Evolutionary conservation across 2,329 filamentous ascomycete species (phyloP), one percentile per base, ranked within the genome.

Genomic region (Hansfordia pulvinata): DNA sequence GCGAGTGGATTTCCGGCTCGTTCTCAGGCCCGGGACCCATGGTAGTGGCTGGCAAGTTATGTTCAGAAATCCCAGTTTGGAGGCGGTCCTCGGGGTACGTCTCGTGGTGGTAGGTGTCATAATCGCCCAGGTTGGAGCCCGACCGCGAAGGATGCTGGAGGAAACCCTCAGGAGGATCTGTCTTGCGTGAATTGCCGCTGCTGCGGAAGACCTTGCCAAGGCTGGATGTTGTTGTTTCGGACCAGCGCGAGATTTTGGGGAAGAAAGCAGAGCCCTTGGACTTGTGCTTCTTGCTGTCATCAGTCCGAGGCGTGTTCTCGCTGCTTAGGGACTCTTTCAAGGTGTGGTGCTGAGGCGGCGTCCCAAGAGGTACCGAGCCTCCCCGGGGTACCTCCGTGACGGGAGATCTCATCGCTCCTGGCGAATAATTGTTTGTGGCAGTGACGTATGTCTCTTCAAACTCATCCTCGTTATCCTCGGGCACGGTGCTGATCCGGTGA

Each of bases 221-320:
- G 33, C 84, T 93, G 1, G 85, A 93, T 4, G 86, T 71, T 0
- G 90, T 98, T 3, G 88, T 96, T 56, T 92, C 90, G 0, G 88
- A 96, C 90, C 90, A 98, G 22, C 90, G 73, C 5, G 90, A 96
- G 35, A 93, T 86, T 58, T 93, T 94, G 14, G 86, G 85, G 34
- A 93, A 80, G 62, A 72, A 75, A 1, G 81, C 83, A 1, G 84
- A 90, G 31, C 75, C 74, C 45, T 70, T 79, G 1, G 83, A 88
- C 50, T 93, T 93, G 57, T 92, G 81, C 57, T 93, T 94, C 50
- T 80, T 82, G 35, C 71, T 69, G 53, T 81, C 84, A 5, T 83
- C 77, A 2, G 69, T 74, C 37, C 63, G 64, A 8, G 84, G 82
- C 0, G 83, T 93, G 34, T 85, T 82, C 35, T 92, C 85, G 30